Evolutionary conservation across 2,329 filamentous ascomycete species (phyloP), one percentile per base, ranked within the genome.

Genomic region (Podosphaera fusca): DNA sequence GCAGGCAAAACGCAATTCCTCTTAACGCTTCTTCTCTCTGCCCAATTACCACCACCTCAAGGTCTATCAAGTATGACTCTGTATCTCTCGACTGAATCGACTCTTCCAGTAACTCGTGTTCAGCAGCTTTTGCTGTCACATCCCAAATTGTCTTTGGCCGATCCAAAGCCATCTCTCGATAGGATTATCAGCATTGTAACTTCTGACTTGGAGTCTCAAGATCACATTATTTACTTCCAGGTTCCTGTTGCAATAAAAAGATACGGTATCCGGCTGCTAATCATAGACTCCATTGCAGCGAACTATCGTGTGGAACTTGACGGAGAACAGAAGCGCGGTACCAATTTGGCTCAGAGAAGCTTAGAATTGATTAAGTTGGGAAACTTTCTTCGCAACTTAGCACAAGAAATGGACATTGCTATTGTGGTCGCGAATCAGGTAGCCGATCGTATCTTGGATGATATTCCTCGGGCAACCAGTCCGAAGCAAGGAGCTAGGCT

Each of bases 391-490:
- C 80, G 88, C 40, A 77, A 82, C 45, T 72, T 96, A 1, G 92
- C 92, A 0, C 77, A 79, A 42, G 78, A 76, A 47, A 74, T 94
- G 65, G 75, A 83, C 61, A 73, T 95, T 51, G 89, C 88, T 31
- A 76, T 98, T 34, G 88, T 98, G 0, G 85, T 95, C 2, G 85
- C 90, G 4, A 98, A 98, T 67, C 92, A 98, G 69, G 90, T 98
- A 35, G 85, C 87, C 4, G 92, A 98, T 70, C 82, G 88, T 3
- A 94, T 98, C 55, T 61, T 58, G 8, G 65, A 64, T 34, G 49
- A 50, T 31, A 51, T 55, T 33, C 49, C 45, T 34, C 59, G 56
- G 54, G 53, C 54, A n/a, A 50, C n/a, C 42, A 58, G 50, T 38
- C 42, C 42, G 59, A 55, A 42, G 49, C 40, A 35, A 59, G 46